Conservation (phyloP, 2,329 filamentous ascomycete species). For the Stagonosporopsis vannaccii region DNA sequence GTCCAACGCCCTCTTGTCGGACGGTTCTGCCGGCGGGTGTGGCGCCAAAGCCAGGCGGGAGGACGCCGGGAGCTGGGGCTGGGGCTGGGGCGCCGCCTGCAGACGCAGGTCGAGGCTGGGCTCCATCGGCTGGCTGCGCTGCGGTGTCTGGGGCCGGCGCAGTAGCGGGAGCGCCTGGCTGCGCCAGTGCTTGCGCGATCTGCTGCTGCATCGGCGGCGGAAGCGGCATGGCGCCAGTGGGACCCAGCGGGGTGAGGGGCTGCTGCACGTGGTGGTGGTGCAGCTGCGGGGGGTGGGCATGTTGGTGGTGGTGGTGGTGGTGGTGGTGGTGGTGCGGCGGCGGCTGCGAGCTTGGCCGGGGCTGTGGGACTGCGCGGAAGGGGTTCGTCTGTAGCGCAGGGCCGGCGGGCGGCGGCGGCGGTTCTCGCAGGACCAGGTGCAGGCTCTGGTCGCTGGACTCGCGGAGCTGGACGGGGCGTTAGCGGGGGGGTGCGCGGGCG, state of each 20-base stretch:
- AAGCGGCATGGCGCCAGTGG: constrained; percentile 22
- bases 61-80: background rate
- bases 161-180: constrained; percentile 19
- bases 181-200: constrained; percentile 34
- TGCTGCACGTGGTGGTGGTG: constrained; percentile 28
- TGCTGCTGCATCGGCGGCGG: constrained; percentile 36
- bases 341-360: constrained; percentile 41
- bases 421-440: constrained; percentile 49
- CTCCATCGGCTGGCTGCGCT: constrained; percentile 7
- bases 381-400: constrained; percentile 41
- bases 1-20: constrained; percentile 58
- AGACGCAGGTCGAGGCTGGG: constrained; percentile 17
- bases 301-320: constrained; percentile 23
- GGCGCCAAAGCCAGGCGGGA: constrained; percentile 13
- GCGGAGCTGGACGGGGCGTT: constrained; percentile 40
- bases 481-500: constrained; percentile 1
- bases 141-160: constrained; percentile 6
- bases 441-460: constrained; percentile 48
- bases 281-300: constrained; percentile 15
- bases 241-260: constrained; percentile 25
- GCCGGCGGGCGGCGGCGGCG: constrained; percentile 25
- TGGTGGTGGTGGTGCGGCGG: constrained; percentile 6
- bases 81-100: constrained; percentile 17
- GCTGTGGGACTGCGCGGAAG: constrained; percentile 34
- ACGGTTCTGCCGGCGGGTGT: constrained; percentile 50